Conservation (phyloP, 2,329 filamentous ascomycete species). For the Pseudogymnoascus sp. region DNA sequence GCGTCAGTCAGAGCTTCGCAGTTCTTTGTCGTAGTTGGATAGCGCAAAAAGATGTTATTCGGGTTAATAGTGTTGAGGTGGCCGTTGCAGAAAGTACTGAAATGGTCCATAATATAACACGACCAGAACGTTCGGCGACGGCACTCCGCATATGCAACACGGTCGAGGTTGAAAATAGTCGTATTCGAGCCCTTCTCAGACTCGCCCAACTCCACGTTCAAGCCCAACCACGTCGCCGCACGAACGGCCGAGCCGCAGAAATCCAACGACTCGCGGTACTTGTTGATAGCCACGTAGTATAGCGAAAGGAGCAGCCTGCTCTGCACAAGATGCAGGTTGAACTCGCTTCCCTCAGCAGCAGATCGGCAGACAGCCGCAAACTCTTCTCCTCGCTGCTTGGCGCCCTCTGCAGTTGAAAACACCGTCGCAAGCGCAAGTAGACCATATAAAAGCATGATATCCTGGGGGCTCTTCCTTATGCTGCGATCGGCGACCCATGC, state of each 20-base stretch:
- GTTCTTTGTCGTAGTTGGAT: slow-evolving; percentile 55
- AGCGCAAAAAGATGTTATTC: slow-evolving; percentile 60
- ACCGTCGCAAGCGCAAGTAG: slow-evolving; percentile 52
- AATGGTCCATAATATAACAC: slow-evolving; percentile 62
- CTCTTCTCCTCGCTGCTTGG: slow-evolving; percentile 38
- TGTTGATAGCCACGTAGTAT: slow-evolving; percentile 58
- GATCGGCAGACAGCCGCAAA: slow-evolving; percentile 53
- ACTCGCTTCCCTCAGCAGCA: slow-evolving; percentile 46
- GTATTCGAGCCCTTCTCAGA: slow-evolving; percentile 41
- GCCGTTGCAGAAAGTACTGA: slow-evolving; percentile 52
- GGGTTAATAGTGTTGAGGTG: slow-evolving; percentile 51
- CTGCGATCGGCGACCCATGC: slow-evolving; percentile 45
- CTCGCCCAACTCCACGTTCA: slow-evolving; percentile 56
- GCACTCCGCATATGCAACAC: slow-evolving; percentile 56
- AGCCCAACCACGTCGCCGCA: slow-evolving; percentile 51
- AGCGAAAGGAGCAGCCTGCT: slow-evolving; percentile 60
- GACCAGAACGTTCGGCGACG: slow-evolving; percentile 67
- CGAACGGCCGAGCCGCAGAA: slow-evolving; percentile 57
- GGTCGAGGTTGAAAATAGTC: slow-evolving; percentile 47
- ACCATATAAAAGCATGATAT: slow-evolving; percentile 55
- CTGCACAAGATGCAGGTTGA: slow-evolving; percentile 60
- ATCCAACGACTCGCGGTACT: slow-evolving; percentile 56
- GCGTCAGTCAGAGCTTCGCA: slow-evolving; percentile 57
- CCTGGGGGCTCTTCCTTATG: slow-evolving; percentile 43
- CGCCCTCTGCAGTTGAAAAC: slow-evolving; percentile 44